phyloP scores from a whole-genome alignment of 1,284 basidiomycete genomes.

The Rhodofomes roseus region DNA sequence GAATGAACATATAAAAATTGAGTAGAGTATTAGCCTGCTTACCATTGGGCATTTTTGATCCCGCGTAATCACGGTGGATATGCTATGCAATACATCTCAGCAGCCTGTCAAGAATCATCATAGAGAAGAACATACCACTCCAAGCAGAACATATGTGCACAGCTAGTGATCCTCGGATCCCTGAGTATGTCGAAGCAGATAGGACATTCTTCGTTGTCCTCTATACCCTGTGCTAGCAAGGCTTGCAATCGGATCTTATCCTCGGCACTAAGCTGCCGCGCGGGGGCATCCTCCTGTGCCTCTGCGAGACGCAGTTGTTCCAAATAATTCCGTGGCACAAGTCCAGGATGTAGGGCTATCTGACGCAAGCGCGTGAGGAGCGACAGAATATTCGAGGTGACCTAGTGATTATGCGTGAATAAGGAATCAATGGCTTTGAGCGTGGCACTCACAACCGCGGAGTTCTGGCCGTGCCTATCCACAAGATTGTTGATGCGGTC shows the following conservation, averaged over 20 bases:
- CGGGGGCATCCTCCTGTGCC: slow-evolving; percentile 27
- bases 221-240: slow-evolving; percentile 64
- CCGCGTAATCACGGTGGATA: slow-evolving; percentile 61
- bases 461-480: slow-evolving; percentile 33
- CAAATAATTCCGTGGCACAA: slow-evolving; percentile 75
- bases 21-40: slow-evolving; percentile 6
- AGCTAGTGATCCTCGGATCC: slow-evolving; percentile 77
- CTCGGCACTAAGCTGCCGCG: slow-evolving; percentile 42
- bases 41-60: slow-evolving; percentile 82
- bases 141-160: slow-evolving; percentile 76
- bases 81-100: slow-evolving; percentile 36
- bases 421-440: not conserved
- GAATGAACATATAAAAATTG: not conserved
- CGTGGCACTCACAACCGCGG: slow-evolving; percentile 29
- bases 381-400: slow-evolving; percentile 70
- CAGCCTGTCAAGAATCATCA: not conserved
- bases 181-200: slow-evolving; percentile 67
- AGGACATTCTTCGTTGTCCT: slow-evolving; percentile 83
- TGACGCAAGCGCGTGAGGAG: slow-evolving; percentile 88
- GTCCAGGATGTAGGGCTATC: slow-evolving; percentile 75
- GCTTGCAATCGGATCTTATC: slow-evolving; percentile 57
- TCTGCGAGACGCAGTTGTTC: slow-evolving; percentile 53
- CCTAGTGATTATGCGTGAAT: slow-evolving; percentile 31
- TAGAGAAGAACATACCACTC: slow-evolving; percentile 47
- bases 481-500: slow-evolving; percentile 61